Conservation (phyloP, 2,329 filamentous ascomycete species). For the Aspergillus glaucus region DNA sequence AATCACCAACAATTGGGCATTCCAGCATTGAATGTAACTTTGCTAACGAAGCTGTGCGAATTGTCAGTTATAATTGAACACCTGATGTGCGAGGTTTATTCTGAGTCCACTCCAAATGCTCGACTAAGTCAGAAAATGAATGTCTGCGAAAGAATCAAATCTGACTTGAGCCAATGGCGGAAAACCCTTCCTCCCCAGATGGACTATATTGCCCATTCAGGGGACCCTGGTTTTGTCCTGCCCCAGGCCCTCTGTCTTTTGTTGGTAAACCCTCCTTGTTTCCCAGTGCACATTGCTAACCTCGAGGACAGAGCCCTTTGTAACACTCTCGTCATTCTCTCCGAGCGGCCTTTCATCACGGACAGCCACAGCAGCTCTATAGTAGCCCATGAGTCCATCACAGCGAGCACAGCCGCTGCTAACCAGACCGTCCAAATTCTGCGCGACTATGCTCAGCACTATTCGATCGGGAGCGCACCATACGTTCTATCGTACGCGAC, state of each 20-base stretch:
- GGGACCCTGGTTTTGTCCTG: conserved; percentile 13
- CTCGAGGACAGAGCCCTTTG: conserved; percentile 24
- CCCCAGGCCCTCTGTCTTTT: conserved; percentile 17
- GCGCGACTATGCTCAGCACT: conserved; percentile 32
- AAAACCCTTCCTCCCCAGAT: conserved; percentile 17
- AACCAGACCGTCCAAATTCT: conserved; percentile 32
- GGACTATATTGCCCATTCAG: conserved; percentile 15
- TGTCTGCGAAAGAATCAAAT: conserved; percentile 16
- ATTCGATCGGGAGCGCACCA: conserved; percentile 37
- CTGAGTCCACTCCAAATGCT: conserved; percentile 14
- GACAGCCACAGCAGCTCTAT: conserved; percentile 11
- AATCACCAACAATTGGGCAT: conserved; percentile 3
- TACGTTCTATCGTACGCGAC: conserved; percentile 50
- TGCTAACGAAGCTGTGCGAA: conserved; percentile 25
- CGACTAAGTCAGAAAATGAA: conserved; percentile 7
- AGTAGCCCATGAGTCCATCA: conserved; percentile 20
- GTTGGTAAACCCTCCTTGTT: conserved; percentile 4
- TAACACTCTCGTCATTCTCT: conserved; percentile 38
- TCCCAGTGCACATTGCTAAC: conserved; percentile 3
- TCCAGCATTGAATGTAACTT: conserved; percentile 17
- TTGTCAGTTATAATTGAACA: conserved; percentile 29
- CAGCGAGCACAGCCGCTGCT: conserved; percentile 29
- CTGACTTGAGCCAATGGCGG: conserved; percentile 17
- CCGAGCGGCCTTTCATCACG: conserved; percentile 38
- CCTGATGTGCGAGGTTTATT: conserved; percentile 28